Evolutionary conservation across 306 rosid species (phyloP).

Genomic region (Cicer cuneatum): DNA sequence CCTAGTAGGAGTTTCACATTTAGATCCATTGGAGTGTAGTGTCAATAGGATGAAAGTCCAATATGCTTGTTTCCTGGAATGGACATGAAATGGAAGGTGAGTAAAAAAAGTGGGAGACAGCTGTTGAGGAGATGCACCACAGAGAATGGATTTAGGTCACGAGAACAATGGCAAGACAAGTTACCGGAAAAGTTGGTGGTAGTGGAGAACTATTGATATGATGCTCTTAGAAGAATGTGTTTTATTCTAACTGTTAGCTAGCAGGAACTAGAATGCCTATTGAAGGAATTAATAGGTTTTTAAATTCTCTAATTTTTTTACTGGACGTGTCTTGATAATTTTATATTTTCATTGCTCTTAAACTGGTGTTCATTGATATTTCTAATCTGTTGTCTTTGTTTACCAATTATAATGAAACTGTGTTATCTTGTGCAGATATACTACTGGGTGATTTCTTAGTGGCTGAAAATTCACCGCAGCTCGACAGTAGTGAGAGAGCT

Average conservation of each 20-base stretch:
- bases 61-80: conserved; percentile 4
- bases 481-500: conserved; percentile 70
- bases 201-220: conserved; percentile 1
- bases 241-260: conserved; percentile 11
- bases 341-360: conserved; percentile 16
- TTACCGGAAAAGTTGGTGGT: neutral
- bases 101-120: conserved; percentile 2
- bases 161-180: neutral
- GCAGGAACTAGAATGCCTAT: conserved; percentile 10
- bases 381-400: conserved; percentile 25
- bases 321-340: conserved; percentile 13
- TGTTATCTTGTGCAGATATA: conserved; percentile 62
- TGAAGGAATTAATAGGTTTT: conserved; percentile 28
- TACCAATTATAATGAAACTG: conserved; percentile 40
- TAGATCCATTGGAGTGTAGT: conserved; percentile 2
- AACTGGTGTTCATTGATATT: conserved; percentile 26
- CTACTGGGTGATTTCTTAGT: conserved; percentile 87
- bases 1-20: conserved; percentile 1
- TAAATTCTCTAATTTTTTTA: conserved; percentile 24
- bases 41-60: neutral
- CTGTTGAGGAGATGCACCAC: neutral
- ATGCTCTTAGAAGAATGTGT: conserved; percentile 3
- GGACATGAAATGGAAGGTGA: neutral
- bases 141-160: neutral
- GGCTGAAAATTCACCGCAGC: conserved; percentile 86